A percentile compares a stretch with the other conserved stretches of the same genome.
Evolutionary conservation across 2,329 filamentous ascomycete species (phyloP).

Genomic region (Gyromitra esculenta): DNA sequence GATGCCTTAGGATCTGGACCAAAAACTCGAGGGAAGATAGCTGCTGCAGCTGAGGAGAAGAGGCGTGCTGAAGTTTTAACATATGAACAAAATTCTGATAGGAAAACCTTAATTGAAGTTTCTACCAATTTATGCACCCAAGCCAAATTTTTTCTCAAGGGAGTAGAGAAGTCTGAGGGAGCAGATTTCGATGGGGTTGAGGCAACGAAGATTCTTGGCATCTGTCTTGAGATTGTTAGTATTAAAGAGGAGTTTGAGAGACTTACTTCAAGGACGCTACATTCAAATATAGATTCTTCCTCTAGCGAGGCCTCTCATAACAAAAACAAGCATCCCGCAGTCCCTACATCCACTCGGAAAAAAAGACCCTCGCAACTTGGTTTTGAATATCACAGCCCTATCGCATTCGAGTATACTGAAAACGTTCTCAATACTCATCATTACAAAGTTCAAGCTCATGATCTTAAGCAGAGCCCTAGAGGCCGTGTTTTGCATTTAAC

Average conservation of each 20-base stretch:
- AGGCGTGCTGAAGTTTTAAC: conserved; percentile 14
- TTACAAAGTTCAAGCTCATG: conserved; percentile 14
- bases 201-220: conserved; percentile 46
- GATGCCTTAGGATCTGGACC: conserved; percentile 11
- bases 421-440: conserved; percentile 18
- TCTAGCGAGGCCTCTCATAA: neutral
- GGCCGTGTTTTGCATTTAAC: conserved; percentile 59
- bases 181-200: conserved; percentile 50
- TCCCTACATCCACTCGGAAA: conserved; percentile 40
- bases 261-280: conserved; percentile 1
- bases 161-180: conserved; percentile 32
- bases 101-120: conserved; percentile 44
- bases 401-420: conserved; percentile 46
- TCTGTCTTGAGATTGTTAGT: conserved; percentile 51
- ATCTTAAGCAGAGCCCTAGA: conserved; percentile 24
- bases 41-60: conserved; percentile 42
- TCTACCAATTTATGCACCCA: conserved; percentile 47
- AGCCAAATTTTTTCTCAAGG: conserved; percentile 50
- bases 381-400: conserved; percentile 52
- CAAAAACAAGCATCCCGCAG: conserved; percentile 40
- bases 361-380: conserved; percentile 40
- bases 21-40: conserved; percentile 44
- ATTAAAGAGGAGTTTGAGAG: conserved; percentile 43
- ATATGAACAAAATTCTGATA: conserved; percentile 44
- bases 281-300: neutral